Evolutionary conservation across 2,329 filamentous ascomycete species (phyloP).

Genomic region (Hymenoscyphus fraxineus): DNA sequence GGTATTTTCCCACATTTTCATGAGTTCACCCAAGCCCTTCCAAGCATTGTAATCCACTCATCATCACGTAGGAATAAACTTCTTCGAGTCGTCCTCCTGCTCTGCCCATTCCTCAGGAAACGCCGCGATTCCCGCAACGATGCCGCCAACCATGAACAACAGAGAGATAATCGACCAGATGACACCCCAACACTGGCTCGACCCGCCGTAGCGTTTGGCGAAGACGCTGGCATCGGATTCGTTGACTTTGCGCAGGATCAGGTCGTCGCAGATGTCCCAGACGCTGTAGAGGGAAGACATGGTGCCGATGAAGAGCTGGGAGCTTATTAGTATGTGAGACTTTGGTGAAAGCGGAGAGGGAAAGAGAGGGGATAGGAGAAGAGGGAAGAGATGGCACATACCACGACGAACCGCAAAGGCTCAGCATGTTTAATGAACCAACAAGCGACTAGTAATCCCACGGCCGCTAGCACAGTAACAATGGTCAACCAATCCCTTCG

Average conservation of each 20-base stretch:
- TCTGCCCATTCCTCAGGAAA: constrained; percentile 68
- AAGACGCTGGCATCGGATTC: constrained; percentile 76
- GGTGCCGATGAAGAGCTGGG: constrained; percentile 69
- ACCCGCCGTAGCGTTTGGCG: constrained; percentile 72
- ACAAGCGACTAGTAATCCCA: constrained; percentile 67
- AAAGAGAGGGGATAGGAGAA: no score
- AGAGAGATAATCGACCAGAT: constrained; percentile 74
- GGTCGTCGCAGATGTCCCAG: constrained; percentile 82
- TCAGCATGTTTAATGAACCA: constrained; percentile 80
- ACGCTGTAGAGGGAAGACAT: constrained; percentile 79
- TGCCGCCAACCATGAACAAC: constrained; percentile 66
- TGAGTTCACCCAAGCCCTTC: not conserved
- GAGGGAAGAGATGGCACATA: not conserved
- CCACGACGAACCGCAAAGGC: constrained; percentile 67
- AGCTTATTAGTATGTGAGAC: not conserved
- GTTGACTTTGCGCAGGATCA: constrained; percentile 77
- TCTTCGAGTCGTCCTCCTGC: constrained; percentile 64
- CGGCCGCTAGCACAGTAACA: constrained; percentile 63
- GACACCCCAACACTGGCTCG: constrained; percentile 76
- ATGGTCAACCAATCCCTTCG: constrained; percentile 75
- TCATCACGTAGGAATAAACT: constrained; percentile 50
- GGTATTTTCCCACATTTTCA: not conserved
- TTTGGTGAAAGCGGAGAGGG: not conserved
- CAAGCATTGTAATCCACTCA: not conserved
- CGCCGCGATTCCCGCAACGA: constrained; percentile 72